These are phyloP conservation scores for Dipteronia sinensis DNA, from an alignment of 345 rosid species.

Conservation along the genomic window DNA sequence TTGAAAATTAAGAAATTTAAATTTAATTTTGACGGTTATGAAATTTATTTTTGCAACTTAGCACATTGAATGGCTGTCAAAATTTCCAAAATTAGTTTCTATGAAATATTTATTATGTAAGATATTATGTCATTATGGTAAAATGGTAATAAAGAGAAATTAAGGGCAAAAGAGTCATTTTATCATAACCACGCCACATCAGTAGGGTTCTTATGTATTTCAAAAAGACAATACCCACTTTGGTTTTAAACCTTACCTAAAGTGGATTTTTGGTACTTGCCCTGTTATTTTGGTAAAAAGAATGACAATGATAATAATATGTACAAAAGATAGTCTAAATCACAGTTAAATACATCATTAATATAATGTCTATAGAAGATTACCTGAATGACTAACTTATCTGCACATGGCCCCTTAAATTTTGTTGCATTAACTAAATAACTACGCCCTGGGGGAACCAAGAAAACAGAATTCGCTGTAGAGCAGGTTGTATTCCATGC, in stretches of 20 bases:
- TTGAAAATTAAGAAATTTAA: too few species aligned
- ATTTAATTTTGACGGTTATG: neutral
- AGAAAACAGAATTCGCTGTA: slow-evolving; percentile 63
- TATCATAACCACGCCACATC: neutral
- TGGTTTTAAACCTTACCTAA: neutral
- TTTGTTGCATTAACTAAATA: slow-evolving; percentile 83
- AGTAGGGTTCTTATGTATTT: neutral
- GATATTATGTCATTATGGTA: too few species aligned
- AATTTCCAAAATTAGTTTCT: neutral
- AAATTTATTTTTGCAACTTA: too few species aligned
- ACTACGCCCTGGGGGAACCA: slow-evolving; percentile 70
- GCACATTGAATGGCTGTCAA: neutral
- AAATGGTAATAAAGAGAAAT: too few species aligned
- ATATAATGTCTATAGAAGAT: neutral
- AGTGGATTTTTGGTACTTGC: neutral
- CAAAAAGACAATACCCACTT: neutral
- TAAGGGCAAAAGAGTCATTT: neutral
- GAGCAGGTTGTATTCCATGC: slow-evolving; percentile 85
- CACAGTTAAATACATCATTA: neutral
- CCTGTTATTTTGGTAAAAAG: neutral
- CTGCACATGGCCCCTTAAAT: slow-evolving; percentile 88
- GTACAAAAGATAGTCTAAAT: neutral
- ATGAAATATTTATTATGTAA: neutral
- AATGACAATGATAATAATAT: neutral
- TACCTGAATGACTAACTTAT: slow-evolving; percentile 78